Evolutionary conservation across 2,329 filamentous ascomycete genomes (phyloP), one percentile per base, ranked within the genome.

Genomic region (Aureobasidium subglaciale): DNA sequence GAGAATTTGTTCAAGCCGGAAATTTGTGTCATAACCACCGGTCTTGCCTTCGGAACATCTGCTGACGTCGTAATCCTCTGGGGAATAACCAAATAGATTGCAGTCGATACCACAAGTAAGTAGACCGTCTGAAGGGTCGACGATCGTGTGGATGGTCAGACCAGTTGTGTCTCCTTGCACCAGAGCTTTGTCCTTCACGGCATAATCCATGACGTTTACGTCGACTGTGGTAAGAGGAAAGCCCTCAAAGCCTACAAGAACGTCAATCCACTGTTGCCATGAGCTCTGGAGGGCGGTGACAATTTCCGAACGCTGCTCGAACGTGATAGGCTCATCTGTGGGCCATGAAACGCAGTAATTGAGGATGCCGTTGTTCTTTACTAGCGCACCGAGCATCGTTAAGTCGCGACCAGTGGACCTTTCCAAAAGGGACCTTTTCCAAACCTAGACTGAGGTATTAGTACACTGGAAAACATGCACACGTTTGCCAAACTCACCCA

Each of bases 271-370:
- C 56, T 70, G 69, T 49, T 69, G 64, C 63, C 73, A 71, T 13
- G 68, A 66, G 29, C 62, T 62, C 48, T 70, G 64, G 4, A 73
- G 62, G 0, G 69, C 68, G 4, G 63, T 53, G 40, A 71, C 67
- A 27, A 75, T 62, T 49, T 72, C 61, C 13, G 63, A 63, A 13
- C 74, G 71, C 57, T 75, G 68, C 1, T 65, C 71, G 7, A 68
- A 70, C 0, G 68, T 70, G 7, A 74, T 68, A 1, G 65, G 62
- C 4, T 65, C 60, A 22, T 60, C 66, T 0, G 71, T 73, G 56
- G 76, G 73, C 74, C 74, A 76, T 38, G 74, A 70, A 4, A 76
- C 73, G 52, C 73, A 76, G 61, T 71, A 69, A 59, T 72, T 69
- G 60, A 73, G 63, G 59, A 63, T 67, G 61, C 72, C 65, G 50